Evolutionary conservation across 176 grass and related monocot genomes (phyloP), one percentile per base, ranked within the genome.

Genomic region (Avena atlantica): DNA sequence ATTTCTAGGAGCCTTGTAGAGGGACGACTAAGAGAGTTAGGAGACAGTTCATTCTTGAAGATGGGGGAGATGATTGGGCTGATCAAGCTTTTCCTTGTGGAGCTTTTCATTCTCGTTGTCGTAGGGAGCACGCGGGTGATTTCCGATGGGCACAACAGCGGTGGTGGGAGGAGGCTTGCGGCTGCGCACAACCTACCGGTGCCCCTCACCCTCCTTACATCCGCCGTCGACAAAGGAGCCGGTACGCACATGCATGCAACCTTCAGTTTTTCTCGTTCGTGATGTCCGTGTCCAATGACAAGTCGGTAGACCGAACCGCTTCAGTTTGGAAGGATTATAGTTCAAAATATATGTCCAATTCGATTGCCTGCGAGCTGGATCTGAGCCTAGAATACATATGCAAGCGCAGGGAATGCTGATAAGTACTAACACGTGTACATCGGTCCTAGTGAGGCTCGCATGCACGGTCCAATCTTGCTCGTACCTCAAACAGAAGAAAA

Each of bases 141-240:
- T 1, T 15, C 9, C 25, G 13, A 11, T 45, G 8, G 8, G 57
- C 58, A 63, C 4, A 5, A 11, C 37, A 80, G 40, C 37, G 2
- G 78, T 21, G 40, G 37, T 61, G 24, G n/a, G 58, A 80, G 78
- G 40, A 61, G 50, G 14, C 74, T 53, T 12, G 16, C 74, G 1
- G 57, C 12, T n/a, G 7, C n/a, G n/a, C 20, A 56, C 23, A 8
- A 9, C 14, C 12, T 17, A 13, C 20, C 78, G n/a, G 58, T 80
- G 37, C 78, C 78, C 10, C 62, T 80, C 58, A 80, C n/a, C 37
- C 13, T 80, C 78, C 40, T 80, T 37, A 80, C 58, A 6, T 80
- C 78, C 37, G 78, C 37, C 37, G 78, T 80, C 78, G 40, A 45
- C 78, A 47, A 63, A 42, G 78, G 78, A 63, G 78, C 78, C 13